phyloP scores from a whole-genome alignment of 441 rosid genomes.

The Pelargonium citronellum region DNA sequence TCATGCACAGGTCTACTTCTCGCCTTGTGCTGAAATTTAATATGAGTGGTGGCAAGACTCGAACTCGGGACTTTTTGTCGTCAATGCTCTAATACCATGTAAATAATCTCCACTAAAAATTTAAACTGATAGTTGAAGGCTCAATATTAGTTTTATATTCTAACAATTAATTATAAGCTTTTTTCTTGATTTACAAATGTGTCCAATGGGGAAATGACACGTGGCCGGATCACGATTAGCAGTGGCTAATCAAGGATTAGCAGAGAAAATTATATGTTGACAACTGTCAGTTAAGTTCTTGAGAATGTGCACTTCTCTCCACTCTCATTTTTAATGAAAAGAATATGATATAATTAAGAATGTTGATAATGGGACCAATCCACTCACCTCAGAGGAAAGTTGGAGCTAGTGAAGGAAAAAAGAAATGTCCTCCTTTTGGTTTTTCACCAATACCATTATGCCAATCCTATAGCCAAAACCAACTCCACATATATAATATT shows the following conservation, averaged over 20 bases:
- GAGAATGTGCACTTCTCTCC: not conserved
- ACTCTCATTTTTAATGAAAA: not conserved
- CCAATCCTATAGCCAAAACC: conserved; percentile 2
- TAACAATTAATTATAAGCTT: not conserved
- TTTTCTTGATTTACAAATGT: not conserved
- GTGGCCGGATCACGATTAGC: not conserved
- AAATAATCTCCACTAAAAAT: too few relatives aligned
- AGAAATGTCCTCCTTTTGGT: conserved; percentile 11
- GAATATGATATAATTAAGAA: conserved; percentile 4
- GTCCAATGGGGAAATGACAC: not conserved
- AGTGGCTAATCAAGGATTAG: conserved; percentile 11
- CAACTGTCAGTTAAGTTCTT: conserved; percentile 7
- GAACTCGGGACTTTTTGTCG: too few relatives aligned
- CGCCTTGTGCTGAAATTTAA: too few relatives aligned
- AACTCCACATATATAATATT: conserved; percentile 6
- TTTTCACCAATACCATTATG: conserved; percentile 13
- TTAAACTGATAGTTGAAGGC: too few relatives aligned
- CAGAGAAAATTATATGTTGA: not conserved
- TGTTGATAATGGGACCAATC: conserved; percentile 9
- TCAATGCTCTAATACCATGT: too few relatives aligned
- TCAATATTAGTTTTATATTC: too few relatives aligned
- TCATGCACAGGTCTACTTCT: too few relatives aligned
- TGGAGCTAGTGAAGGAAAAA: conserved; percentile 12
- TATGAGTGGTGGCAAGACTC: too few relatives aligned
- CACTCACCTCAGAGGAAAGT: conserved; percentile 8